A percentile compares a stretch with the other conserved stretches of the same genome.
Conservation (phyloP, 805 yeast genomes). For the Lipomyces lipofer region DNA sequence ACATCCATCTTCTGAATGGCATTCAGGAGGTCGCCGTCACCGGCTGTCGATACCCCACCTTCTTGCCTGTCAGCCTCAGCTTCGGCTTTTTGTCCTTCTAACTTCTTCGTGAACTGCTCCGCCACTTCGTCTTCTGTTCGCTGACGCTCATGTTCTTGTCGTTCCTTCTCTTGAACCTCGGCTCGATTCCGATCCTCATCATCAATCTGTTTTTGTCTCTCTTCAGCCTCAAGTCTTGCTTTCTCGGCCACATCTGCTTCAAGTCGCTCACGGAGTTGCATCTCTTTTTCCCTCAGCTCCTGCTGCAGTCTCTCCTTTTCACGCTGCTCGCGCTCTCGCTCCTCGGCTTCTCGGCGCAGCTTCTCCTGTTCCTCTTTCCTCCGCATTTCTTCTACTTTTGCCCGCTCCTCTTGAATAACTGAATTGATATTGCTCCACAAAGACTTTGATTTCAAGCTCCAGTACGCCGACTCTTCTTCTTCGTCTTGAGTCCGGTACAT, state of each 20-base stretch:
- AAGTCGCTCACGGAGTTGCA: background rate
- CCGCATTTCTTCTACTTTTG: conserved; percentile 1
- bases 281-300: conserved; percentile 8
- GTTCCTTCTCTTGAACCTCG: conserved; percentile 16
- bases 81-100: background rate
- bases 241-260: conserved; percentile 22
- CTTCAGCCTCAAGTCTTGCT: conserved; percentile 24
- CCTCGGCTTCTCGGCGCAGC: background rate
- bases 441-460: conserved; percentile 2
- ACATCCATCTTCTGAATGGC: background rate
- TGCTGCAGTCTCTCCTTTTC: conserved; percentile 3
- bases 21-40: background rate
- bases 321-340: no score
- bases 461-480: conserved; percentile 3
- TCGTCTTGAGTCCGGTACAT: background rate
- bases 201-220: conserved; percentile 23
- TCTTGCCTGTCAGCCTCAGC: conserved; percentile 22
- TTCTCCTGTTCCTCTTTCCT: background rate
- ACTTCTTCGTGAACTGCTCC: background rate
- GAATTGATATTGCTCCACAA: conserved; percentile 15
- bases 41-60: no score
- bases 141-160: background rate
- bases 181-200: conserved; percentile 17
- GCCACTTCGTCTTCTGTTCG: background rate
- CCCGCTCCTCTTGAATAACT: conserved; percentile 14